Conservation (phyloP, 2,329 filamentous ascomycete species). For the Diaporthe sp. region DNA sequence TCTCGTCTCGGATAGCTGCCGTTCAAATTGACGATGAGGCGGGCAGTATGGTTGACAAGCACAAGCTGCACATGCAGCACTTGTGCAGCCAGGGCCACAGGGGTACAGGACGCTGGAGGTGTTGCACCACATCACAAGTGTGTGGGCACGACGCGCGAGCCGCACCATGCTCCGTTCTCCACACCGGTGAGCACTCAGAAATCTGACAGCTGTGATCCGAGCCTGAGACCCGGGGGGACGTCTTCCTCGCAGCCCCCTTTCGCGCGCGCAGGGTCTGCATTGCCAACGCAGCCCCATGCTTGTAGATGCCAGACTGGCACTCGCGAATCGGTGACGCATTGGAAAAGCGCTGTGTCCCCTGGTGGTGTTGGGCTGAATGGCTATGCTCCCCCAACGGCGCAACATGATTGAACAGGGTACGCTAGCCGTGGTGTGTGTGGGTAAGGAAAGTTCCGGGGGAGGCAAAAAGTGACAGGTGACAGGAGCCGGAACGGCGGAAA, state of each 20-base stretch:
- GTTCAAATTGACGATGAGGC: constrained; percentile 29
- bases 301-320: constrained; percentile 1
- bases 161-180: constrained; percentile 26
- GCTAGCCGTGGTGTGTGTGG: constrained; percentile 1
- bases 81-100: constrained; percentile 19
- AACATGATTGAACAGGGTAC: constrained; percentile 13
- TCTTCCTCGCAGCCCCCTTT: neutral
- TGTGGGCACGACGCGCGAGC: constrained; percentile 28
- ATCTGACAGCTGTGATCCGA: neutral
- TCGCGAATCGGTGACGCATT: constrained; percentile 16
- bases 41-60: constrained; percentile 30
- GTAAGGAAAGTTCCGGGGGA: neutral
- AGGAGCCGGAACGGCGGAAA: constrained; percentile 11
- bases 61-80: constrained; percentile 32
- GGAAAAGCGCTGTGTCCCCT: neutral
- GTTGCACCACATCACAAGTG: constrained; percentile 27
- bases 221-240: neutral
- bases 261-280: neutral
- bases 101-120: neutral
- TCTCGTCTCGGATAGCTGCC: constrained; percentile 32
- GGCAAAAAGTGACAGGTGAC: constrained; percentile 21
- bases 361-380: constrained; percentile 7
- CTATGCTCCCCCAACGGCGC: constrained; percentile 8
- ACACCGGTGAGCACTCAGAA: constrained; percentile 34
- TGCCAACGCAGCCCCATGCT: constrained; percentile 5